Evolutionary conservation across 495 filamentous ascomycete genomes (phyloP), one percentile per base, ranked within the genome.

Genomic region (Xylaria palmicola): DNA sequence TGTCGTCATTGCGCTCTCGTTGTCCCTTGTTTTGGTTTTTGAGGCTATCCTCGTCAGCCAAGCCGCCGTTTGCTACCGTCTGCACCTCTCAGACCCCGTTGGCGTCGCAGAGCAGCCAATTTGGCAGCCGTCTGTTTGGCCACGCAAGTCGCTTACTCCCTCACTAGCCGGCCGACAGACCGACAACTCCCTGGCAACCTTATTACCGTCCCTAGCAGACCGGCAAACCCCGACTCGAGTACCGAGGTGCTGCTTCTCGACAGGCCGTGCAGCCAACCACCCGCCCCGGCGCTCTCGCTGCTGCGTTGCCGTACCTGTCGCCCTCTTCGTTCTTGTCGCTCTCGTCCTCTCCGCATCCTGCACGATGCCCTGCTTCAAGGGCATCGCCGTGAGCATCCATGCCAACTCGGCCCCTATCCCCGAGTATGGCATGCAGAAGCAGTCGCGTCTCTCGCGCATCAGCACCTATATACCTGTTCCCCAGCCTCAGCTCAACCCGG

Each of bases 381-480:
- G 93, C 74, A 90, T 97, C 69, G 92, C 93, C 49, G 92, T 97
- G 72, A 95, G 91, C 81, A 94, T 97, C 69, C 93, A 97, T 74
- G 90, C 92, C 34, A 90, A 91, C 59, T 88, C 90, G 68, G 89
- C 90, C 62, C 90, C 94, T 27, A 83, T 98, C 61, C 82, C 90
- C 49, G 94, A 99, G 74, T 89, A 96, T 75, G 93, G 93, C 65
- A 88, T 97, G 49, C 92, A 97, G 77, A 95, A 91, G 69, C 92
- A 97, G 72, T 90, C 91, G 37, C 88, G 90, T 66, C 83, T 89
- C 50, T 91, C 90, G 56, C 89, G 95, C 61, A 97, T 99, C 77
- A 95, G 90, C 66, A 91, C 91, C 60, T 98, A 96, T 78, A 98
- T 98, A 65, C 93, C 94, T 13, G 92, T 97, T 1, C 93, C 93